Evolutionary conservation across 208 protist genomes (phyloP).

Genomic region (Endotrypanum monterogeii): DNA sequence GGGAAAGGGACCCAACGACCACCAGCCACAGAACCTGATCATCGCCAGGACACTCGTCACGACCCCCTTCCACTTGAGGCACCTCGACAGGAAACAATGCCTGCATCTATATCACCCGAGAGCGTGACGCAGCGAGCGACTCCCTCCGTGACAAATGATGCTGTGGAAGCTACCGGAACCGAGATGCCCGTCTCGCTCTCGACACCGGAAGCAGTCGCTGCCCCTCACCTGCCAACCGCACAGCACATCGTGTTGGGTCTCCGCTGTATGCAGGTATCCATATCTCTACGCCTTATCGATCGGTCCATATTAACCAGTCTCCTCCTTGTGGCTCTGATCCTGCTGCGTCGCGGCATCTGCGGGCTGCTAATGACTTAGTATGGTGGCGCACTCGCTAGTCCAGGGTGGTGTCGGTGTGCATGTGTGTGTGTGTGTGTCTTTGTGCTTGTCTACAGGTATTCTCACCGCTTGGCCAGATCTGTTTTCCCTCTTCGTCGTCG

Average conservation of each 20-base stretch:
- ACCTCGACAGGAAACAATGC: slow-evolving; percentile 4
- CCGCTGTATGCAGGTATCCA: not conserved
- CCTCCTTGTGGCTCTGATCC: slow-evolving; percentile 19
- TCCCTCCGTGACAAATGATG: not conserved
- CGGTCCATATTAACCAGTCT: slow-evolving; percentile 22
- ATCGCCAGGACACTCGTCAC: slow-evolving; percentile 1
- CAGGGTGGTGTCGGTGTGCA: not conserved
- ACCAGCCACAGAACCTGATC: not conserved
- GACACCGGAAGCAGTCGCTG: not conserved
- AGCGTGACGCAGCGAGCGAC: not conserved
- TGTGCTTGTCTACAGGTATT: too few relatives aligned
- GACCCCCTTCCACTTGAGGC: slow-evolving; percentile 6
- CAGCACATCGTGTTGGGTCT: slow-evolving; percentile 20
- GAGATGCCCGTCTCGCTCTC: not conserved
- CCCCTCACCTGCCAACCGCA: slow-evolving; percentile 3
- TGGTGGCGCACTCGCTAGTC: not conserved
- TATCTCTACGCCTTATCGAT: slow-evolving; percentile 22
- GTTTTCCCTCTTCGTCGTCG: too few relatives aligned
- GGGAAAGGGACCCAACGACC: not conserved
- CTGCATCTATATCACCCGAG: not conserved
- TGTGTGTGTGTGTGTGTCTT: not conserved
- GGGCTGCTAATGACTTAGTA: slow-evolving; percentile 8
- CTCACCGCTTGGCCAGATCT: too few relatives aligned
- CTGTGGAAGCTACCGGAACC: not conserved
- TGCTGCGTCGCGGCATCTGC: slow-evolving; percentile 25